phyloP scores from a whole-genome alignment of 2,329 filamentous ascomycete species.

The Cordyceps tenuipes region DNA sequence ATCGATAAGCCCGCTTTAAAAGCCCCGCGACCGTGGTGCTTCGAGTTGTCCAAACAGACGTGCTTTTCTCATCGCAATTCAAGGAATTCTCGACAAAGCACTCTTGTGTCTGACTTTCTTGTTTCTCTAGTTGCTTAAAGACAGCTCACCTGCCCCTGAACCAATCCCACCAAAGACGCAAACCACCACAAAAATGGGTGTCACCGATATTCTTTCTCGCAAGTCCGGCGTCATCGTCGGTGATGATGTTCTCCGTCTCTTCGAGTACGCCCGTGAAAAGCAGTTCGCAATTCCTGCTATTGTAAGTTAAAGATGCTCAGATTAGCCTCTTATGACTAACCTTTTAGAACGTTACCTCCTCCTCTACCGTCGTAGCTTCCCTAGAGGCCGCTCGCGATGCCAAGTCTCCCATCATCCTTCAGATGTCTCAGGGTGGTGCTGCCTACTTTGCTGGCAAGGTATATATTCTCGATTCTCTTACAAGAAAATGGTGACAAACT shows the following conservation, averaged over 20 bases:
- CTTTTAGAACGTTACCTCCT: constrained; percentile 74
- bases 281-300: constrained; percentile 83
- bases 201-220: constrained; percentile 36
- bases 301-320: constrained; percentile 22
- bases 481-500: not conserved
- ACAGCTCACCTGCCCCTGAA: not conserved
- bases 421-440: constrained; percentile 87
- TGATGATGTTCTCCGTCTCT: constrained; percentile 55
- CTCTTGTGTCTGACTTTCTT: not conserved
- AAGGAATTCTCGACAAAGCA: not conserved
- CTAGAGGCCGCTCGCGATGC: constrained; percentile 92
- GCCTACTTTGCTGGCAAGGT: constrained; percentile 89
- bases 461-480: constrained; percentile 14
- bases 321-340: constrained; percentile 1
- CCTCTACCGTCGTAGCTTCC: constrained; percentile 65
- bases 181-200: constrained; percentile 29
- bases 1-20: constrained; percentile 10
- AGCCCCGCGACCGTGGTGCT: constrained; percentile 10
- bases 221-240: constrained; percentile 48
- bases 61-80: constrained; percentile 9
- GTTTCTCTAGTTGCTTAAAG: not conserved
- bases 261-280: constrained; percentile 83
- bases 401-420: constrained; percentile 87
- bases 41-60: not conserved
- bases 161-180: constrained; percentile 13